Conservation (phyloP, 2,329 filamentous ascomycete species). For the Plenodomus tracheiphilus region DNA sequence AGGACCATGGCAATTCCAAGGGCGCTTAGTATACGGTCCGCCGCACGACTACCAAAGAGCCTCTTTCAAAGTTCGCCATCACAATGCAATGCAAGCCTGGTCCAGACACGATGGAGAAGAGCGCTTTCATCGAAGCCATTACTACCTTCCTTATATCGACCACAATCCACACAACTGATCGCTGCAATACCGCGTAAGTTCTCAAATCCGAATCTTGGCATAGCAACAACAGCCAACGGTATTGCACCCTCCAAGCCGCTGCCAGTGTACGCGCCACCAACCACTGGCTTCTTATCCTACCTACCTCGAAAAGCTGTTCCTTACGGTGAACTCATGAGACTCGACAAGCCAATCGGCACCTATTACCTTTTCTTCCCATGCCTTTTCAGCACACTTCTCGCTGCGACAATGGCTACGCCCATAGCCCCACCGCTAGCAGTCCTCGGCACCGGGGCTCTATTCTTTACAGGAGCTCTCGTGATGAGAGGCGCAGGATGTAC, state of each 20-base stretch:
- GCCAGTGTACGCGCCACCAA: slow-evolving; percentile 66
- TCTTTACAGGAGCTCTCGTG: slow-evolving; percentile 75
- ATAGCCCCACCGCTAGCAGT: slow-evolving; percentile 64
- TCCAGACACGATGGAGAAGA: not conserved
- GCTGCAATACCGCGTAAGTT: not conserved
- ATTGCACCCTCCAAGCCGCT: slow-evolving; percentile 13
- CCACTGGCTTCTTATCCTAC: slow-evolving; percentile 68
- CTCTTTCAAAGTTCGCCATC: not conserved
- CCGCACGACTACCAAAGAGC: not conserved
- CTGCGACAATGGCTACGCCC: slow-evolving; percentile 69
- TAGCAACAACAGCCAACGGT: slow-evolving; percentile 16
- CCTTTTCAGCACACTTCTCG: slow-evolving; percentile 80
- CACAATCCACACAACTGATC: slow-evolving; percentile 13
- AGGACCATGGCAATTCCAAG: slow-evolving; percentile 2
- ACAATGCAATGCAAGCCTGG: not conserved
- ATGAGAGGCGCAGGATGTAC: slow-evolving; percentile 89
- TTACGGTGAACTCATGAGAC: slow-evolving; percentile 78
- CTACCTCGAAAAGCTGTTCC: slow-evolving; percentile 73
- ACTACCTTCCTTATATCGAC: not conserved
- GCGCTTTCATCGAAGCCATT: not conserved
- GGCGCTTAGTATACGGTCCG: not conserved
- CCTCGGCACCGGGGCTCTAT: slow-evolving; percentile 66
- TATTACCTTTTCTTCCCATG: slow-evolving; percentile 88
- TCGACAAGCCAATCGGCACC: slow-evolving; percentile 80
- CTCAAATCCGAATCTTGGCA: slow-evolving; percentile 4